phyloP scores from a whole-genome alignment of 202 grass and related monocot genomes.

The Hordeum pubiflorum region DNA sequence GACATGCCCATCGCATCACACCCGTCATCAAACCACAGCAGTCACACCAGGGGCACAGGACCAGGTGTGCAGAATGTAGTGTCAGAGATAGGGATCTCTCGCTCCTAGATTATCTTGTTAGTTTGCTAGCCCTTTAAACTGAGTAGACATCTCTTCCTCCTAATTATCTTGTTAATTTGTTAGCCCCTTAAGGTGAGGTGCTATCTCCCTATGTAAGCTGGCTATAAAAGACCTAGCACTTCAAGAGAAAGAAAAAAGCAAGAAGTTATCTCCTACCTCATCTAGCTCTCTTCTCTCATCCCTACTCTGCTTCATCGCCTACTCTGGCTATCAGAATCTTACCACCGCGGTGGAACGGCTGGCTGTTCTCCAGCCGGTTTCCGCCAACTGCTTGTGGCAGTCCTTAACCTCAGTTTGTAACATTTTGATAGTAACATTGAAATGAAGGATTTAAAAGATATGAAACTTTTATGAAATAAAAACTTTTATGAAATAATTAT shows the following conservation, averaged over 20 bases:
- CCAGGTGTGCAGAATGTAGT: background rate
- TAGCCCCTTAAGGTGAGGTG: background rate
- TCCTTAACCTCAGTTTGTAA: background rate
- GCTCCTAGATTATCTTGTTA: background rate
- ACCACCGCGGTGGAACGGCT: background rate
- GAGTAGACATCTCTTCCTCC: background rate
- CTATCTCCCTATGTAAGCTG: background rate
- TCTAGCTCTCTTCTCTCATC: conserved; percentile 2
- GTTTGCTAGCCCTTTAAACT: background rate
- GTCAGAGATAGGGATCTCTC: background rate
- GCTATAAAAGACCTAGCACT: background rate
- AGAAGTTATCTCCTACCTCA: background rate
- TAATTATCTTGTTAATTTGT: background rate
- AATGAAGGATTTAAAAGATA: background rate
- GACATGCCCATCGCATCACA: background rate
- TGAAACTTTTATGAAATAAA: background rate
- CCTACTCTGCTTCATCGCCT: background rate
- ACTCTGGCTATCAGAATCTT: background rate
- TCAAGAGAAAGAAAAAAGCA: background rate
- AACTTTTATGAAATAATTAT: background rate
- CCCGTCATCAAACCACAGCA: background rate
- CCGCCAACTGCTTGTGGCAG: background rate
- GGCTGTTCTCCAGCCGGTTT: background rate
- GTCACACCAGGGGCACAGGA: background rate
- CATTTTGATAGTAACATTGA: background rate